Evolutionary conservation across 108 stramenopile species (phyloP).

Genomic region (Ochromonas danica): DNA sequence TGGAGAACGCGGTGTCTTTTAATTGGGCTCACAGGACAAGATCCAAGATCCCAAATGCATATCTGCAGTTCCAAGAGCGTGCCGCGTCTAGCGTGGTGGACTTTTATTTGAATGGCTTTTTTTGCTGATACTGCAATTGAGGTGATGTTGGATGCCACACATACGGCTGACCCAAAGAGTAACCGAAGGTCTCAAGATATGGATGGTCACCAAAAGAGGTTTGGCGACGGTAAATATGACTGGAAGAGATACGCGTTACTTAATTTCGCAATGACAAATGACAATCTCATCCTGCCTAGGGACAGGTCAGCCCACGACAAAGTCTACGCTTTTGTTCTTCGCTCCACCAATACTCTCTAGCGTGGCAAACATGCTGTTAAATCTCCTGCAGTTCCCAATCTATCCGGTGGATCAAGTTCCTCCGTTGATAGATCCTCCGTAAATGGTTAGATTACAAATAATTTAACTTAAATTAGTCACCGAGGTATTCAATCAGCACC

Average conservation of each 20-base stretch:
- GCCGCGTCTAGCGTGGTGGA: neutral
- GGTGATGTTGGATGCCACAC: slow-evolving; percentile 1
- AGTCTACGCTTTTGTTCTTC: neutral
- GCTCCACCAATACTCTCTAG: neutral
- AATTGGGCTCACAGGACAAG: neutral
- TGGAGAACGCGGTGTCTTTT: neutral
- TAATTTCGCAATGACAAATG: neutral
- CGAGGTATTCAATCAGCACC: no score
- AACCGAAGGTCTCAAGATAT: neutral
- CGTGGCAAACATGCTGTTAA: neutral
- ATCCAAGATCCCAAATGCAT: neutral
- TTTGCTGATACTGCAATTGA: neutral
- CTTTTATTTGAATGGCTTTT: neutral
- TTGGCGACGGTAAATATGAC: neutral
- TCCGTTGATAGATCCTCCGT: neutral
- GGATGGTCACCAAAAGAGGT: neutral
- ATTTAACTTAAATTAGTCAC: no score
- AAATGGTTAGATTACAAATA: no score
- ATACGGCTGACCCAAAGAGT: neutral
- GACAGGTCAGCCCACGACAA: neutral
- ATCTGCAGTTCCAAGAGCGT: neutral
- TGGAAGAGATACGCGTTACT: neutral
- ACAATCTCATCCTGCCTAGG: neutral
- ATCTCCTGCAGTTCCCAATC: neutral
- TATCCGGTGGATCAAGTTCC: neutral